A percentile compares a stretch with the other conserved stretches of the same genome.
These are phyloP conservation scores for Vickermania spadyakhi DNA, from an alignment of 208 protist species.

Conservation along the genomic window DNA sequence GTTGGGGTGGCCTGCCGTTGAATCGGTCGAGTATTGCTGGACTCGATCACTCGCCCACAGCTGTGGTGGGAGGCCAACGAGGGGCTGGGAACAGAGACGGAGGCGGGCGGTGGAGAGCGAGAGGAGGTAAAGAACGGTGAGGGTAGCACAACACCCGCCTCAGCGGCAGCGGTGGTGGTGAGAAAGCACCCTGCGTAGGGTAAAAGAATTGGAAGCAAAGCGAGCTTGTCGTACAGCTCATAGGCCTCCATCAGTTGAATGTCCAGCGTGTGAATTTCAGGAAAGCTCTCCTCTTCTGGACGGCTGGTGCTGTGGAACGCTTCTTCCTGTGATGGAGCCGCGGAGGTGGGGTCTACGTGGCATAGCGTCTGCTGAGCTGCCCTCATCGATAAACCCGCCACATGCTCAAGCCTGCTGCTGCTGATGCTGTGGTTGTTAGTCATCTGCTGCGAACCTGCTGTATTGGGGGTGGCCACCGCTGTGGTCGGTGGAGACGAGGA, in stretches of 20 bases:
- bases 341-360: too few relatives aligned
- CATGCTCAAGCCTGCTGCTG: background rate
- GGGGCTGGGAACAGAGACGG: background rate
- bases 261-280: conserved; percentile 19
- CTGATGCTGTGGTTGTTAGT: background rate
- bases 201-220: conserved; percentile 28
- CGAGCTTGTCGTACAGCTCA: conserved; percentile 44
- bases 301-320: background rate
- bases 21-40: too few relatives aligned
- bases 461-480: background rate
- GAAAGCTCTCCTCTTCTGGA: background rate
- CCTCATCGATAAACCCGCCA: background rate
- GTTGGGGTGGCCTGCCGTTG: too few relatives aligned
- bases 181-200: conserved; percentile 40
- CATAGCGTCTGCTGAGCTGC: too few relatives aligned
- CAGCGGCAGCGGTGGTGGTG: background rate
- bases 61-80: background rate
- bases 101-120: background rate
- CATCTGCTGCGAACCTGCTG: too few relatives aligned
- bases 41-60: background rate
- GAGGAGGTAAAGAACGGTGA: background rate
- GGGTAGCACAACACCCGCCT: background rate
- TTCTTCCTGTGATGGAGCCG: conserved; percentile 1
- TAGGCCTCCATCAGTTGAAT: conserved; percentile 45
- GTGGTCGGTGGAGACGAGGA: background rate